Conservation (phyloP, 108 stramenopile species). For the Schizochytrium sp. region DNA sequence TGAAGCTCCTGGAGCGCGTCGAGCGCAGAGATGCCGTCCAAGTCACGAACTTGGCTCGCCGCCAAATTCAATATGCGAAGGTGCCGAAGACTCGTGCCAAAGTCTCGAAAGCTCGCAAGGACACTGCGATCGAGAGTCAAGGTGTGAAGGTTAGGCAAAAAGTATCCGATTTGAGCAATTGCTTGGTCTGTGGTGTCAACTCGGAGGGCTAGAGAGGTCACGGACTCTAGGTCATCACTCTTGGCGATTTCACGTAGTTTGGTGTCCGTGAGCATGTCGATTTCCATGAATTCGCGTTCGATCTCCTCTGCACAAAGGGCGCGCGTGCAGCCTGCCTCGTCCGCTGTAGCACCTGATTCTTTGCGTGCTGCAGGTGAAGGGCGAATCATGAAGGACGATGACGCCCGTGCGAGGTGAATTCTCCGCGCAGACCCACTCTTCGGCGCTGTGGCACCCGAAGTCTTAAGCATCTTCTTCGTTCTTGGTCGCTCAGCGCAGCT, state of each 20-base stretch:
- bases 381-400: neutral
- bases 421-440: neutral
- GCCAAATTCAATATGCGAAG: constrained; percentile 34
- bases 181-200: constrained; percentile 38
- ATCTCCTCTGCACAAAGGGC: neutral
- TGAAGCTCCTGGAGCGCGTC: constrained; percentile 36
- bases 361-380: neutral
- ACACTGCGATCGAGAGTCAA: constrained; percentile 40
- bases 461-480: no score
- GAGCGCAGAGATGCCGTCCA: constrained; percentile 46
- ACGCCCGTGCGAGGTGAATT: neutral
- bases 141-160: constrained; percentile 23
- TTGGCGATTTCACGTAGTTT: neutral
- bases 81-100: constrained; percentile 39
- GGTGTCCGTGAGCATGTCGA: neutral
- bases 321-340: neutral
- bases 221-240: constrained; percentile 17
- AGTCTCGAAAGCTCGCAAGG: constrained; percentile 40
- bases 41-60: constrained; percentile 24
- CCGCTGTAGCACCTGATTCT: neutral
- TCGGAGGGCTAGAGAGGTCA: constrained; percentile 25
- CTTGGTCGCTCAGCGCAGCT: no score
- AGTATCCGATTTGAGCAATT: constrained; percentile 31
- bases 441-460: no score
- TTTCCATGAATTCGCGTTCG: neutral